Evolutionary conservation across 1,284 basidiomycete genomes (phyloP).

Genomic region (Sparassis latifolia): DNA sequence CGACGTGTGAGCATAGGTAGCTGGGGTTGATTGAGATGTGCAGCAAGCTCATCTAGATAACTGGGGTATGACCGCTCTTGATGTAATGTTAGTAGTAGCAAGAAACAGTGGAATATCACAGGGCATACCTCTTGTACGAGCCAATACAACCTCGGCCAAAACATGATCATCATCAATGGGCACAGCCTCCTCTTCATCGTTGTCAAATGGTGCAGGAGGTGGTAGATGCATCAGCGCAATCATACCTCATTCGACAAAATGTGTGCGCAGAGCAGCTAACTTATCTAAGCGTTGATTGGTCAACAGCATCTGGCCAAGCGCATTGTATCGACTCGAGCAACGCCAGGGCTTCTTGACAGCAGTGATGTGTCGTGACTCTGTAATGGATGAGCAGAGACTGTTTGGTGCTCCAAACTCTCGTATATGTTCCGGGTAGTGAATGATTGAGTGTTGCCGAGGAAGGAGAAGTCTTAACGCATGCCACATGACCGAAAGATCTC

Average conservation of each 20-base stretch:
- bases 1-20: neutral
- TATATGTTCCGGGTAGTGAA: slow-evolving; percentile 12
- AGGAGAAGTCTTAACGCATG: slow-evolving; percentile 9
- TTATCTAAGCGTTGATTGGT: slow-evolving; percentile 18
- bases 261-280: slow-evolving; percentile 10
- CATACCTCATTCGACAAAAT: slow-evolving; percentile 10
- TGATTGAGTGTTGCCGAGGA: slow-evolving; percentile 10
- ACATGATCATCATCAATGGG: neutral
- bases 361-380: slow-evolving; percentile 19
- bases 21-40: neutral
- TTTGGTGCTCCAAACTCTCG: slow-evolving; percentile 16
- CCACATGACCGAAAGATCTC: slow-evolving; percentile 6
- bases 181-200: neutral
- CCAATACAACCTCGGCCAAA: neutral
- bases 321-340: slow-evolving; percentile 11
- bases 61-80: neutral
- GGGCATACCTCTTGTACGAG: neutral
- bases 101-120: neutral
- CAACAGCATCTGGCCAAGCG: slow-evolving; percentile 18
- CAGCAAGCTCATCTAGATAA: neutral
- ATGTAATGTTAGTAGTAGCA: neutral
- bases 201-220: neutral
- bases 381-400: slow-evolving; percentile 21
- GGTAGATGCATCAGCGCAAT: neutral
- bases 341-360: slow-evolving; percentile 22